These are phyloP conservation scores for Trypanosoma melophagium DNA, from an alignment of 208 protist genomes.

Conservation along the genomic window DNA sequence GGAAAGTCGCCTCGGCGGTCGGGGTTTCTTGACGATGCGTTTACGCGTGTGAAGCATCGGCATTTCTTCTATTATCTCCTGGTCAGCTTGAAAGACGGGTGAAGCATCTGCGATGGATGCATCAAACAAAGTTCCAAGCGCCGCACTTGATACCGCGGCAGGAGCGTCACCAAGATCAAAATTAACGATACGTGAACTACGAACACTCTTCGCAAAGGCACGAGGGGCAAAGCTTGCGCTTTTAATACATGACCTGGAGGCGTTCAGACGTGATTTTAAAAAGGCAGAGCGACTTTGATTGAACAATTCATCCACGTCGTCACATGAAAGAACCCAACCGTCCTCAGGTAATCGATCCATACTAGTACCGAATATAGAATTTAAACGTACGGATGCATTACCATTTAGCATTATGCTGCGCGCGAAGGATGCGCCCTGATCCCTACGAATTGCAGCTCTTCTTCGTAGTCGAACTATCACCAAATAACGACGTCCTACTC, in stretches of 20 bases:
- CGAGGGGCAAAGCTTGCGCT: neutral
- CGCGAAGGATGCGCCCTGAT: neutral
- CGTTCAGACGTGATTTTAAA: neutral
- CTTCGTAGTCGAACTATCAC: neutral
- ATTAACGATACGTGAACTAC: neutral
- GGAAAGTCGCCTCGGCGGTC: neutral
- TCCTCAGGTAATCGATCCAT: neutral
- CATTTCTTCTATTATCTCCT: constrained; percentile 1
- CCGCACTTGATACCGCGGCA: neutral
- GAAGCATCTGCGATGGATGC: neutral
- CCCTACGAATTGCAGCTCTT: neutral
- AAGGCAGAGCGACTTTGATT: neutral
- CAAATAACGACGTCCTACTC: constrained; percentile 17
- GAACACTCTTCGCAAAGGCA: neutral
- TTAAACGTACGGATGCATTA: neutral
- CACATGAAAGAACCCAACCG: neutral
- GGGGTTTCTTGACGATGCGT: neutral
- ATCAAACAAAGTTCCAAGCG: no score
- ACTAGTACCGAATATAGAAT: neutral
- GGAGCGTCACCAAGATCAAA: constrained; percentile 8
- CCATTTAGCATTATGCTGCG: neutral
- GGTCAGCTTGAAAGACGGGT: neutral
- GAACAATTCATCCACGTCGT: neutral
- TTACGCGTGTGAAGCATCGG: neutral
- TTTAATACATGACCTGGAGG: neutral